Conservation (phyloP, 129 eudicot genomes). For the Helianthus tuberosus region DNA sequence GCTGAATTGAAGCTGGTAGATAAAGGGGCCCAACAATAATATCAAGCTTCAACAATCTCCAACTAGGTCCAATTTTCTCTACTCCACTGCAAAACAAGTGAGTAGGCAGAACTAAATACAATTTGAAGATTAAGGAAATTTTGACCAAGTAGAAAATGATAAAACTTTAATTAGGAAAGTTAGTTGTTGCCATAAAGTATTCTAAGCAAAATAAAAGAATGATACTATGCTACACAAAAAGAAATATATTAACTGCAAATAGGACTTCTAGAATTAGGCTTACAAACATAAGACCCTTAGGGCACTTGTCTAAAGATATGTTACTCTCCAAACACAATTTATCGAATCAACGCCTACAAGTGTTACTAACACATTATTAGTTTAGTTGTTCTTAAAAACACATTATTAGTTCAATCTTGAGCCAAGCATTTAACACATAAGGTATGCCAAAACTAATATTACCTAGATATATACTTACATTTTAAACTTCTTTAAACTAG, state of each 20-base stretch:
- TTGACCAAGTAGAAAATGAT: slow-evolving; percentile 21
- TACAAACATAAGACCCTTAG: neutral
- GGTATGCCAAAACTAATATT: neutral
- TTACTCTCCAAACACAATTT: slow-evolving; percentile 6
- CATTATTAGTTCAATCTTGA: neutral
- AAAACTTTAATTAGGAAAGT: neutral
- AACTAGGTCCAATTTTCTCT: slow-evolving; percentile 36
- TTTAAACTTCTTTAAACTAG: too few relatives aligned
- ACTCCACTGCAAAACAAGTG: slow-evolving; percentile 46
- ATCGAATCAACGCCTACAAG: neutral
- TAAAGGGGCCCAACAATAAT: slow-evolving; percentile 46
- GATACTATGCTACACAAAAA: neutral
- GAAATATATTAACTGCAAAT: neutral
- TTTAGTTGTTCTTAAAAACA: neutral
- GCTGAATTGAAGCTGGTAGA: slow-evolving; percentile 49
- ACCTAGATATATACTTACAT: neutral
- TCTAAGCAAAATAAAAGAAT: neutral
- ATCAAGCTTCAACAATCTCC: slow-evolving; percentile 42
- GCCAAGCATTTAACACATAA: neutral
- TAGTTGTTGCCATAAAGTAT: neutral
- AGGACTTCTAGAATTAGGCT: neutral
- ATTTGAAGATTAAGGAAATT: slow-evolving; percentile 30
- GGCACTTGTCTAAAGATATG: neutral
- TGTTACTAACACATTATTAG: neutral
- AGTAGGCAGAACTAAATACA: slow-evolving; percentile 40